These are phyloP conservation scores for Xerocomellus dryophilus DNA, from an alignment of 768 basidiomycete species.

Conservation along the genomic window DNA sequence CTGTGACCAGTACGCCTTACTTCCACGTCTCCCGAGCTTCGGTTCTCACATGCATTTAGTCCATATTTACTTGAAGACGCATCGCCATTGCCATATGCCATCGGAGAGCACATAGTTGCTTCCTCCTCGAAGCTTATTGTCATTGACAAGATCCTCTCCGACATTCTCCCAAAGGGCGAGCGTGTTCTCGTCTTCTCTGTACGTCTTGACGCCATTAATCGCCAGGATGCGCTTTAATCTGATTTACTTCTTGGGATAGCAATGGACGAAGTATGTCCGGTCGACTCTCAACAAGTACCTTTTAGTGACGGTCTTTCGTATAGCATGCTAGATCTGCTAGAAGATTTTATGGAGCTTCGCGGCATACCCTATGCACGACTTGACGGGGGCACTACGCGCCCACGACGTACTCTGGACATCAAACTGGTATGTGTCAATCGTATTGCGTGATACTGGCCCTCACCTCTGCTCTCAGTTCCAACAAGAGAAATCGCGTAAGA, in stretches of 20 bases:
- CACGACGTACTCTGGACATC: conserved; percentile 57
- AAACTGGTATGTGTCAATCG: conserved; percentile 40
- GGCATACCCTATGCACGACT: conserved; percentile 57
- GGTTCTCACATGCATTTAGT: conserved; percentile 28
- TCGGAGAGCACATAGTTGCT: conserved; percentile 56
- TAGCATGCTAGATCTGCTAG: conserved; percentile 67
- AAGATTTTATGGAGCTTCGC: conserved; percentile 64
- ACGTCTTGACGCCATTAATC: conserved; percentile 13
- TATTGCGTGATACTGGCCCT: neutral
- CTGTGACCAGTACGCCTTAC: conserved; percentile 57
- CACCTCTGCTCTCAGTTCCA: conserved; percentile 44
- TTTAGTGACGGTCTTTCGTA: conserved; percentile 4
- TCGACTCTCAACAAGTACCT: neutral
- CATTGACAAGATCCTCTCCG: conserved; percentile 57
- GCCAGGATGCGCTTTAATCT: conserved; percentile 2
- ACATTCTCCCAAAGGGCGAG: conserved; percentile 57
- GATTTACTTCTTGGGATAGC: conserved; percentile 34
- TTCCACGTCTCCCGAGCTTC: neutral
- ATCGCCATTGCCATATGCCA: conserved; percentile 45
- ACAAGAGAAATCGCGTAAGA: conserved; percentile 52
- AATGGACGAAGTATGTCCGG: conserved; percentile 50
- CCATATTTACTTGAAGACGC: conserved; percentile 53
- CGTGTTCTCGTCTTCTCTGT: conserved; percentile 69
- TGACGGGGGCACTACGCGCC: conserved; percentile 52
- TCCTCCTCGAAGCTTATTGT: conserved; percentile 54